Base-by-base conservation (phyloP, 108 stramenopile genomes). In the Skeletonema tropicum region DNA sequence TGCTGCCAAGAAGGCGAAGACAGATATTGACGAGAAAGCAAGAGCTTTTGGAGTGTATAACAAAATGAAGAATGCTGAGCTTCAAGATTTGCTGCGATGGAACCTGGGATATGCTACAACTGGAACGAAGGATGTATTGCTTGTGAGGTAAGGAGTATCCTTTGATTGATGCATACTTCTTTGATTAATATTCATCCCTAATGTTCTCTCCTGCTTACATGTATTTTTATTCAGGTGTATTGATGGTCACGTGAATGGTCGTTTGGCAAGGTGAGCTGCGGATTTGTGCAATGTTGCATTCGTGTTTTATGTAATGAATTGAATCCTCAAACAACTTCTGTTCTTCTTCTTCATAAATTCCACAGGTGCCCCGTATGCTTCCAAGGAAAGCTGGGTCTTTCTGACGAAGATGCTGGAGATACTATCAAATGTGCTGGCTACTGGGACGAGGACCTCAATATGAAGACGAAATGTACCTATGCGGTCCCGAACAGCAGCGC, bases 71-170 rank as follows among this genome's bases (percentile, higher is more conserved):
- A 64, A 41, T 26, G 88, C 80, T 15, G 86, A 85, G 35, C 79
- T 94, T 45, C 88, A 94, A 64, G 89, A 91, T 69, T 31, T 87
- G 15, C 65, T 94, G 63, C 66, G 88, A 2, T 94, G 91, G 90
- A 94, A 94, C 73, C 35, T 79, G 36, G 80, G 73, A 1, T 89
- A 92, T 66, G 65, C 80, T 17, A 73, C 83, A 10, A 71, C 29
- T 14, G 94, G 94, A 7, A 87, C 64, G 32, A 94, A 92, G 60
- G 82, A 90, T 57, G 67, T 85, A 69, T 70, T 91, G n/a, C 36
- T 92, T 38, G 68, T 72, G 66, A 66, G 77, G 77, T 79, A 19
- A 42, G 36, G 30, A 45, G 9, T 7, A n/a, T n/a, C n/a, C n/a
- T n/a, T n/a, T n/a, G n/a, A n/a, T n/a, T n/a, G n/a, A n/a, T n/a